Evolutionary conservation across 768 basidiomycete species (phyloP).

Genomic region (Punctularia strigosozonata): DNA sequence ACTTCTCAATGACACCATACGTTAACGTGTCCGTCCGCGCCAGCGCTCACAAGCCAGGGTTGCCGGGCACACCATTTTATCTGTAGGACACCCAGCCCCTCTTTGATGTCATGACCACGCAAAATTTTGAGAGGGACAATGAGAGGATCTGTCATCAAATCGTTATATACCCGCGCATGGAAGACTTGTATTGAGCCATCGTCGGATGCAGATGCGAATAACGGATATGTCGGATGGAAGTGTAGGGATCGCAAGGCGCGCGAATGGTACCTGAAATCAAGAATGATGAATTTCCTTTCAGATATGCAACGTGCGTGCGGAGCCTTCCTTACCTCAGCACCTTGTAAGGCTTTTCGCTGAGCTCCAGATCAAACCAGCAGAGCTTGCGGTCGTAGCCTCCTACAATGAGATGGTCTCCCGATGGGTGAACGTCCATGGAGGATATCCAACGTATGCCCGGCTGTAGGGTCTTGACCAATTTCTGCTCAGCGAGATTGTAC

Average conservation of each 20-base stretch:
- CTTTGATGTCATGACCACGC: constrained; percentile 75
- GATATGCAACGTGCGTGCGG: background rate
- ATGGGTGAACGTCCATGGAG: constrained; percentile 92
- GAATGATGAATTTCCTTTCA: background rate
- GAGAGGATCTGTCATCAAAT: constrained; percentile 92
- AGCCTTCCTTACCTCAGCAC: constrained; percentile 64
- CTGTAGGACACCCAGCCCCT: constrained; percentile 86
- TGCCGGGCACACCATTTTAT: constrained; percentile 81
- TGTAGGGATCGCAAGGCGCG: constrained; percentile 87
- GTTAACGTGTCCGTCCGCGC: constrained; percentile 80
- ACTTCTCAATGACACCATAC: constrained; percentile 94
- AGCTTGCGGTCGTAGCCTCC: constrained; percentile 96
- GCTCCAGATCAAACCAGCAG: constrained; percentile 98
- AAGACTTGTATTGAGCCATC: constrained; percentile 97
- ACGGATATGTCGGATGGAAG: constrained; percentile 90
- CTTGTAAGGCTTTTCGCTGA: constrained; percentile 95
- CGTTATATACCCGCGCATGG: constrained; percentile 89
- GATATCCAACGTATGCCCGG: constrained; percentile 99
- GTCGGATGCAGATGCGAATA: constrained; percentile 94
- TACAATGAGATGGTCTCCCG: constrained; percentile 92
- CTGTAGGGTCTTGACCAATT: constrained; percentile 82
- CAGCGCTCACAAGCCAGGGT: constrained; percentile 89
- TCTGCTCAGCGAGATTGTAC: constrained; percentile 92
- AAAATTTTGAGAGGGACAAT: constrained; percentile 97
- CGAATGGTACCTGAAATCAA: constrained; percentile 66